These are phyloP conservation scores for Claviceps arundinis DNA, from an alignment of 2,329 filamentous ascomycete species.

Conservation along the genomic window DNA sequence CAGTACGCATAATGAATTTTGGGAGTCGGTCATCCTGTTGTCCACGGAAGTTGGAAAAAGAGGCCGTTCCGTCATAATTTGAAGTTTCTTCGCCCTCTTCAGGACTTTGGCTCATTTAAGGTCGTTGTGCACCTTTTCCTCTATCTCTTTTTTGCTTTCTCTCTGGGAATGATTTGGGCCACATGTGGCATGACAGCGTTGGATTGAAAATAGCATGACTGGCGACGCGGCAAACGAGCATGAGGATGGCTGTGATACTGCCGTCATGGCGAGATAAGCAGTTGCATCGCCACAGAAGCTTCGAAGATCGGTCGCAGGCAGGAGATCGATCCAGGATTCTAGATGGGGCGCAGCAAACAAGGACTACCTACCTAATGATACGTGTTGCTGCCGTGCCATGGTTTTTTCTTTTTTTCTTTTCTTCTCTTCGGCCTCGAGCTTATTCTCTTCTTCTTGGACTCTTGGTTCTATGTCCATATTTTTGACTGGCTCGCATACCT, in stretches of 20 bases:
- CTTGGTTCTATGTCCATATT: not conserved
- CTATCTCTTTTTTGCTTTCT: not conserved
- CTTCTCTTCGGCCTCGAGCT: not conserved
- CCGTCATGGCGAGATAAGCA: not conserved
- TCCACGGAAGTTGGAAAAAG: not conserved
- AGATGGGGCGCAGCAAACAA: not conserved
- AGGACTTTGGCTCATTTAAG: not conserved
- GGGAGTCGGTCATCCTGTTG: not conserved
- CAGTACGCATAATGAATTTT: constrained; percentile 37
- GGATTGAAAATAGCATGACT: constrained; percentile 4
- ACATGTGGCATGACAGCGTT: constrained; percentile 5
- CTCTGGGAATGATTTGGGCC: constrained; percentile 3
- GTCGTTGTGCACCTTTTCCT: not conserved
- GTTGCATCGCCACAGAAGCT: not conserved
- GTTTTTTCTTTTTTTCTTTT: not conserved
- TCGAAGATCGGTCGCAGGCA: not conserved
- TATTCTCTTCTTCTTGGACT: not conserved
- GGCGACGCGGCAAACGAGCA: constrained; percentile 1
- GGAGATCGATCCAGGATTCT: not conserved
- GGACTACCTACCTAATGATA: not conserved
- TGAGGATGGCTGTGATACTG: not conserved
- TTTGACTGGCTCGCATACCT: not conserved
- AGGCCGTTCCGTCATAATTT: not conserved
- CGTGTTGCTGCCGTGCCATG: not conserved
- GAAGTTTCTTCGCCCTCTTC: not conserved